Percentiles rank a stretch among this genome's conserved stretches.
phyloP scores from a whole-genome alignment of 2,329 filamentous ascomycete genomes.

The Talaromyces piceae region DNA sequence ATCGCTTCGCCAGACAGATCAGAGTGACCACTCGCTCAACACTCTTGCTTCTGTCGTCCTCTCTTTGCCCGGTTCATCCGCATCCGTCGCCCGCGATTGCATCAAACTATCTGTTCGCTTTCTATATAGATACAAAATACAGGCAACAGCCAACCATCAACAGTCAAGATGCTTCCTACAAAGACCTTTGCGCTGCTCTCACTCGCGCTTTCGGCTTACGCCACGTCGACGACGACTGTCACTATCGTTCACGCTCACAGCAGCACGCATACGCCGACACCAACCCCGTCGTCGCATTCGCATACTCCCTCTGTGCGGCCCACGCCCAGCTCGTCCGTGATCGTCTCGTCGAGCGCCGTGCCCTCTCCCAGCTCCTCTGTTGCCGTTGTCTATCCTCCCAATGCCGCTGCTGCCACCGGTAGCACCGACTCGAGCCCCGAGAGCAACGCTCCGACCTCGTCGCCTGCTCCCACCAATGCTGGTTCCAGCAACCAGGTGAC shows the following conservation, averaged over 20 bases:
- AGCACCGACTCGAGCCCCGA: too few relatives aligned
- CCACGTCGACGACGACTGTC: slow-evolving; percentile 25
- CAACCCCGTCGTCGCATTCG: slow-evolving; percentile 8
- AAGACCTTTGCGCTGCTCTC: slow-evolving; percentile 25
- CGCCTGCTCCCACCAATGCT: slow-evolving; percentile 6
- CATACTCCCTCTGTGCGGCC: background rate
- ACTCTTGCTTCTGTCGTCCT: slow-evolving; percentile 4
- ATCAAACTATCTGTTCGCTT: background rate
- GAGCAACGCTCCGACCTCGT: too few relatives aligned
- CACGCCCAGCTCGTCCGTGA: background rate
- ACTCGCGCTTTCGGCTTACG: slow-evolving; percentile 16
- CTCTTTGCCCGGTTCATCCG: background rate
- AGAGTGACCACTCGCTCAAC: slow-evolving; percentile 7
- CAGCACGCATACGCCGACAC: slow-evolving; percentile 5
- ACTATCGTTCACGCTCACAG: slow-evolving; percentile 15
- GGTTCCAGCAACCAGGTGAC: slow-evolving; percentile 15
- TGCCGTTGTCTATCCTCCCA: background rate
- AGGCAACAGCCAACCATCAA: background rate
- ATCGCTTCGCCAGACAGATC: background rate
- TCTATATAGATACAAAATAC: background rate
- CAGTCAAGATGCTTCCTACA: slow-evolving; percentile 25
- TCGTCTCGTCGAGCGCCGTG: slow-evolving; percentile 5
- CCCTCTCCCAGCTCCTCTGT: slow-evolving; percentile 2
- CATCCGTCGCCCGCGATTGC: background rate
- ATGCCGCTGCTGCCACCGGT: background rate